Base-by-base conservation (phyloP, 2,329 filamentous ascomycete genomes). In the Cytospora mali region DNA sequence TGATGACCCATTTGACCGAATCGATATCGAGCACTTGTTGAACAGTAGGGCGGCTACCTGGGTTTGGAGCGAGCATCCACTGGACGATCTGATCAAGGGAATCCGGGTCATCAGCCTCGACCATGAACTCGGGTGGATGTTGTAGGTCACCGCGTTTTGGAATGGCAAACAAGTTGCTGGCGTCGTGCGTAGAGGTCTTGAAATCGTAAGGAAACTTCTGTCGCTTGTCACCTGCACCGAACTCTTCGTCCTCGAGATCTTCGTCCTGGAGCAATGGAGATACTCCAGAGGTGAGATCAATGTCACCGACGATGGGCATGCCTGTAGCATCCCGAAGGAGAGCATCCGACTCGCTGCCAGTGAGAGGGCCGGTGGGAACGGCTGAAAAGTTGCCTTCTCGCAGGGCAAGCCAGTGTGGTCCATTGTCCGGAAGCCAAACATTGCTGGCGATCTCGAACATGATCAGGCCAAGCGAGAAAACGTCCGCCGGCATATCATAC, bases 371-470 rank as follows among this genome's bases (percentile, higher is more conserved):
- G 71, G 90, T 92, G 1, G 93, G 93, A 16, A 98, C 85, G 68
- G 94, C 91, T 63, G 90, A 92, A 72, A 97, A 88, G 73, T 98
- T 93, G 39, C 93, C 94, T 61, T 90, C 91, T 55, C 95, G 88
- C 53, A 99, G 84, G 54, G 92, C 92, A 71, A 94, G 88, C 95
- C 95, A 99, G 18, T 90, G 91, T 18, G 88, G 84, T 52, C 95
- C 95, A 68, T 98, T 97, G 72, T 97, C 93, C 0, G 95, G 95
- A 29, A 99, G 88, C 66, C 92, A 88, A 56, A 97, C 93, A 71
- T 99, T 99, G 66, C 91, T 93, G 28, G 93, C 94, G 70, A 93
- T 95, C 78, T 99, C 95, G 55, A 97, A 86, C 74, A 97, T 91
- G 75, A 98, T 96, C 70, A 98, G 85, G 57, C 95, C 95, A 31